Percentiles rank a stretch among this genome's conserved stretches.
Conservation (phyloP, 495 filamentous ascomycete species). For the Penicillium cataractarum region DNA sequence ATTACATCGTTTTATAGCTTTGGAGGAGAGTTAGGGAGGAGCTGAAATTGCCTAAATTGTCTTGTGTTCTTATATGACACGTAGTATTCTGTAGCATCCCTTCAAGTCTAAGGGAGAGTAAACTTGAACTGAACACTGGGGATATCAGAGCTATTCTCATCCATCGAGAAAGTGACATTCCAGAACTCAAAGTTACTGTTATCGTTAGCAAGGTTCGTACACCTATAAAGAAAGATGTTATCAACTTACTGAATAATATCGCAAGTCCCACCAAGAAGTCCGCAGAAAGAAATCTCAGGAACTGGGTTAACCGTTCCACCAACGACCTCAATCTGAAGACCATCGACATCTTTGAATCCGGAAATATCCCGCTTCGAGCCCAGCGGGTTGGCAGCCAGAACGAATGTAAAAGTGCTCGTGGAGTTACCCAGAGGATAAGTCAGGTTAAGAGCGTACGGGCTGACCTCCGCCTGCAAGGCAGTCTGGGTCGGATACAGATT, state of each 20-base stretch:
- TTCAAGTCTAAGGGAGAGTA: neutral
- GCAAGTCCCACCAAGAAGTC: neutral
- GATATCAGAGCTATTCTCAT: neutral
- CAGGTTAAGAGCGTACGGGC: conserved; percentile 6
- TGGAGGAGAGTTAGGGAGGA: neutral
- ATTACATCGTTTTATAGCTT: too few relatives aligned
- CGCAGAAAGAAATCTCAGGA: conserved; percentile 5
- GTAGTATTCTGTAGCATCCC: neutral
- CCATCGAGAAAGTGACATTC: conserved; percentile 6
- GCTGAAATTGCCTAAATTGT: neutral
- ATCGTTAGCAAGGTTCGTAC: neutral
- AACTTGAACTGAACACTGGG: conserved; percentile 4
- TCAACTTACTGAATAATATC: conserved; percentile 8
- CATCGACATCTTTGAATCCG: neutral
- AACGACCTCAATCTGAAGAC: conserved; percentile 1
- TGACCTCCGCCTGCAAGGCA: neutral
- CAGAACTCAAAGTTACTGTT: conserved; percentile 2
- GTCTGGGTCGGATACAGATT: conserved; percentile 3
- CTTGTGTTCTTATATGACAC: neutral
- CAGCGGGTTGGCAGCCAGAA: conserved; percentile 3
- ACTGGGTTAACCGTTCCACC: conserved; percentile 6
- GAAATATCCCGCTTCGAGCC: conserved; percentile 1
- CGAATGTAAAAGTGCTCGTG: conserved; percentile 4
- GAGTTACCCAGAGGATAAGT: neutral
- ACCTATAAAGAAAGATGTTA: neutral